Percentiles rank a stretch among this genome's conserved stretches.
Evolutionary conservation across 2,329 filamentous ascomycete species (phyloP).

Genomic region (Calcarisporium arbuscula): DNA sequence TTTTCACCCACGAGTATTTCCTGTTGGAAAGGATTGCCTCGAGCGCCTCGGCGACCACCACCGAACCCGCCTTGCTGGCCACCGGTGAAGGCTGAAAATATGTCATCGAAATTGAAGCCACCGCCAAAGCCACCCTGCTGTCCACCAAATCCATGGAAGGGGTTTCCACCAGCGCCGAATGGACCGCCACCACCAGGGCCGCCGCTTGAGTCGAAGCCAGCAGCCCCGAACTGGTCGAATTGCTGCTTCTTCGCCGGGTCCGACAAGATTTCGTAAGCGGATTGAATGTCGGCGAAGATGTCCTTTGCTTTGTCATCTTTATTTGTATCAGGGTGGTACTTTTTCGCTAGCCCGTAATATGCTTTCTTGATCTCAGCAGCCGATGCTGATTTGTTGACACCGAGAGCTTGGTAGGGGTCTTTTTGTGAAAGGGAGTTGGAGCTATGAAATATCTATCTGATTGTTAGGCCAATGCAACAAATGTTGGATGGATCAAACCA

Average conservation of each 20-base stretch:
- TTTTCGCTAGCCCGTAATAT: constrained; percentile 96
- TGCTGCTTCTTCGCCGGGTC: constrained; percentile 90
- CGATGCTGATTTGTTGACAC: constrained; percentile 75
- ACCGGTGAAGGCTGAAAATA: constrained; percentile 81
- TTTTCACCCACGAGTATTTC: constrained; percentile 89
- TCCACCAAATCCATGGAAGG: constrained; percentile 50
- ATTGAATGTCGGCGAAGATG: constrained; percentile 86
- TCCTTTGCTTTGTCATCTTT: constrained; percentile 92
- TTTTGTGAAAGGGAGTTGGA: constrained; percentile 50
- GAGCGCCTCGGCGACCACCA: constrained; percentile 44
- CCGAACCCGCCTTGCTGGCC: constrained; percentile 46
- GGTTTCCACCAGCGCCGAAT: constrained; percentile 55
- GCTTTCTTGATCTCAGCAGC: constrained; percentile 92
- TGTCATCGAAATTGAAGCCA: constrained; percentile 92
- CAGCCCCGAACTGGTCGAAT: constrained; percentile 83
- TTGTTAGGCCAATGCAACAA: background rate
- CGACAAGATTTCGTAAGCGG: constrained; percentile 87
- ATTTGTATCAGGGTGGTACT: constrained; percentile 96
- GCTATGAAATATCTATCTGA: constrained; percentile 51
- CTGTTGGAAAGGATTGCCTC: constrained; percentile 61
- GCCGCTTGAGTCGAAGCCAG: constrained; percentile 76
- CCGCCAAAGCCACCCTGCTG: constrained; percentile 65
- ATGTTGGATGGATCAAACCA: constrained; percentile 3
- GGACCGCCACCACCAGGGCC: constrained; percentile 54
- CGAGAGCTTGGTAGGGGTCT: constrained; percentile 83